Percentiles rank a stretch among this genome's conserved stretches.
Evolutionary conservation across 2,329 filamentous ascomycete genomes (phyloP).

Genomic region (Neonectria hederae): DNA sequence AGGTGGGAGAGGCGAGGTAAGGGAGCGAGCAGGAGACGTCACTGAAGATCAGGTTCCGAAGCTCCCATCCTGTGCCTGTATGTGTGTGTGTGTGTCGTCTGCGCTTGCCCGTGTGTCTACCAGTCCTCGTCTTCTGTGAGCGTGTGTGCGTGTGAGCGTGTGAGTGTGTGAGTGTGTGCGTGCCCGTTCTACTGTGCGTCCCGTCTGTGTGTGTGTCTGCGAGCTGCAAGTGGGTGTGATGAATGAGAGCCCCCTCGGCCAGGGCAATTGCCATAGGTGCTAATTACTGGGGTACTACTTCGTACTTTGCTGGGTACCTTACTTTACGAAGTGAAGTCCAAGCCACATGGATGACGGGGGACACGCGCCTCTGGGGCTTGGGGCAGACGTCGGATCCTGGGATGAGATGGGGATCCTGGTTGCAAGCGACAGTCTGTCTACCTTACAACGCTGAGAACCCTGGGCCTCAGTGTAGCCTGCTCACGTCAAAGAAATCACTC

Average conservation of each 20-base stretch:
- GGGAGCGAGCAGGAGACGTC: slow-evolving; percentile 34
- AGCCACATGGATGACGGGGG: slow-evolving; percentile 26
- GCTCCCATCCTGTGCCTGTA: slow-evolving; percentile 23
- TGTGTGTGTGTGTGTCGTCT: neutral
- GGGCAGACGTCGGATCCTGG: neutral
- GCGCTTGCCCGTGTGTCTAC: neutral
- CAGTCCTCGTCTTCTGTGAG: too few relatives aligned
- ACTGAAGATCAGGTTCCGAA: slow-evolving; percentile 41
- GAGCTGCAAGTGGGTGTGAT: neutral
- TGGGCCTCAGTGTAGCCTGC: neutral
- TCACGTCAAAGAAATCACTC: neutral
- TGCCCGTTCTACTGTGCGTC: neutral
- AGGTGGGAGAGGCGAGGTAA: slow-evolving; percentile 27
- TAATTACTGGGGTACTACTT: neutral
- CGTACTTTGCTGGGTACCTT: neutral
- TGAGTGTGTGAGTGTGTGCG: neutral
- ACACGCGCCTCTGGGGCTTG: slow-evolving; percentile 10
- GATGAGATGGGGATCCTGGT: neutral
- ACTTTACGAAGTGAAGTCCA: slow-evolving; percentile 2
- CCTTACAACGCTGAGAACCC: neutral
- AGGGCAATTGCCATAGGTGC: neutral
- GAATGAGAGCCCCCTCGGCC: neutral
- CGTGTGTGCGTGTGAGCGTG: neutral
- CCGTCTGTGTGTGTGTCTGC: neutral
- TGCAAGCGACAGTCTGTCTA: neutral